Percentiles rank a stretch among this genome's conserved stretches.
Evolutionary conservation across 208 protist genomes (phyloP).

Genomic region (Crithidia mellificae): DNA sequence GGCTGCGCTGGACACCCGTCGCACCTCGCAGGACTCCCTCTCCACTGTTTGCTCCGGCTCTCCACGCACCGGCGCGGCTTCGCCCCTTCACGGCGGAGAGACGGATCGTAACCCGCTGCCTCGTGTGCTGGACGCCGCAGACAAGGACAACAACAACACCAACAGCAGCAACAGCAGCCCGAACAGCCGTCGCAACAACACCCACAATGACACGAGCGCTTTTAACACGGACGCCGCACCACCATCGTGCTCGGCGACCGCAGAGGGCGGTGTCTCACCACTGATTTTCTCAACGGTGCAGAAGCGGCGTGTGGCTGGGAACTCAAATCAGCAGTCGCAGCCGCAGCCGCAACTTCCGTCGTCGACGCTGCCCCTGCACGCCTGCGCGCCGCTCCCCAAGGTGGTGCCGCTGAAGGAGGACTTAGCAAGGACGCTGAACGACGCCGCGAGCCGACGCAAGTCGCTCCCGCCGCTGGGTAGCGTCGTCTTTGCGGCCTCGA

Average conservation of each 20-base stretch:
- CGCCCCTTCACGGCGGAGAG: neutral
- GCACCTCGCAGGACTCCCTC: neutral
- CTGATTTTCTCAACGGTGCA: neutral
- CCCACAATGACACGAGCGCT: no score
- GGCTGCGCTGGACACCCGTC: neutral
- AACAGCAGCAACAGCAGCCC: neutral
- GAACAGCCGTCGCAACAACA: no score
- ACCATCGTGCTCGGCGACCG: conserved; percentile 5
- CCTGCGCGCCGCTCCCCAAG: neutral
- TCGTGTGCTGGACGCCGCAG: neutral
- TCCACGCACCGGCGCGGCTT: neutral
- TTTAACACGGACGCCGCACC: conserved; percentile 1
- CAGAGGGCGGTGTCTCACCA: conserved; percentile 1
- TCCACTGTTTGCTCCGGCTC: conserved; percentile 5
- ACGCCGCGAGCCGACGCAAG: neutral
- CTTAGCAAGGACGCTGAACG: neutral
- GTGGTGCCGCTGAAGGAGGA: neutral
- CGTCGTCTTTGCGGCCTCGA: neutral
- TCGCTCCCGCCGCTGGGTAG: neutral
- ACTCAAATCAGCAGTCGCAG: no score
- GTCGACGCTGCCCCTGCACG: neutral
- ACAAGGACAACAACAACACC: no score
- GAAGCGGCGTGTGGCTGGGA: no score
- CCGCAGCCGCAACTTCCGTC: neutral
- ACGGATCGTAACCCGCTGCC: no score